A percentile compares a stretch with the other conserved stretches of the same genome.
Evolutionary conservation across 73 alveolate species (phyloP).

Genomic region (Durusdinium trenchii): DNA sequence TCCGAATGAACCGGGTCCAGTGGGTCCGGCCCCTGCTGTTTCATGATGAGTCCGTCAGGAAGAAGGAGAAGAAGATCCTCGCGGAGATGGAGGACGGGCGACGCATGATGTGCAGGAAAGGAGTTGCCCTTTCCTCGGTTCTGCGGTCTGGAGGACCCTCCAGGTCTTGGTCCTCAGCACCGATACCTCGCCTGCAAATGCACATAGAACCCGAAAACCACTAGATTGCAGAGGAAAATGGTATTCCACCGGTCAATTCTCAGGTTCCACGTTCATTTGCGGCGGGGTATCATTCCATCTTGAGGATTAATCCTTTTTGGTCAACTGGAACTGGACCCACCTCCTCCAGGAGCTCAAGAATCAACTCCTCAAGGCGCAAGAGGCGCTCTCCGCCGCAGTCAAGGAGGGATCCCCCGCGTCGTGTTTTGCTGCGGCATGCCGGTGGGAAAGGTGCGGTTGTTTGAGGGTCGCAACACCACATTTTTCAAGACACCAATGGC

Average conservation of each 20-base stretch:
- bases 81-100: constrained; percentile 37
- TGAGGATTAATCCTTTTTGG: background rate
- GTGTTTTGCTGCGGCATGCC: background rate
- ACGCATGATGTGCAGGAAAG: background rate
- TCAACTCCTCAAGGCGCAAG: constrained; percentile 26
- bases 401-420: background rate
- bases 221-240: background rate
- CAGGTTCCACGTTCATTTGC: background rate
- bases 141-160: background rate
- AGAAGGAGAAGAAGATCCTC: constrained; percentile 20
- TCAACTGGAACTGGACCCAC: background rate
- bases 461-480: too few relatives aligned
- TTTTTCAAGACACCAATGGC: background rate
- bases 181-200: background rate
- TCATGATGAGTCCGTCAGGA: background rate
- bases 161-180: background rate
- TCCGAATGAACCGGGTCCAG: background rate
- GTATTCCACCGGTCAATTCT: background rate
- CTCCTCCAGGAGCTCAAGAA: constrained; percentile 32
- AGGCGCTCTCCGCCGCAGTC: background rate
- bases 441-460: background rate
- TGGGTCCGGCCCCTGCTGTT: background rate
- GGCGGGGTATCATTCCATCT: background rate
- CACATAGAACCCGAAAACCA: too few relatives aligned
- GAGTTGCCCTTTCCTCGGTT: background rate